A percentile compares a stretch with the other conserved stretches of the same genome.
Conservation (phyloP, 2,329 filamentous ascomycete species). For the Dothiorella sarmentorum region DNA sequence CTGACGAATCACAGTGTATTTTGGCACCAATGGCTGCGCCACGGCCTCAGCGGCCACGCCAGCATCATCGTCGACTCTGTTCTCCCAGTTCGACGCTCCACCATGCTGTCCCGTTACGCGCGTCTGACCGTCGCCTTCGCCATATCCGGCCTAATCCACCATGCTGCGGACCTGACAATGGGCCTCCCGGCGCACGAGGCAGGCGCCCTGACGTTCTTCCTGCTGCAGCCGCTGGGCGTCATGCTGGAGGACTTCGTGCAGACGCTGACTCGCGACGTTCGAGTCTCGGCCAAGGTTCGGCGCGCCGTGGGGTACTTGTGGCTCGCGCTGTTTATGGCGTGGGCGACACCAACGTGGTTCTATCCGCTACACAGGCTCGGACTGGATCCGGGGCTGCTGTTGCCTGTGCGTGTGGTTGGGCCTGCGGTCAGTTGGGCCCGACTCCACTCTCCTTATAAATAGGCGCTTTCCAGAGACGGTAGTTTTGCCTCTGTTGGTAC, state of each 20-base stretch:
- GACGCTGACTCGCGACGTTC: neutral
- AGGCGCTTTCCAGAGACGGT: too few species aligned
- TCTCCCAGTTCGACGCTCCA: constrained; percentile 16
- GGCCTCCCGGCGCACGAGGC: neutral
- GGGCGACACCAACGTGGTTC: neutral
- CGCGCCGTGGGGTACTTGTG: neutral
- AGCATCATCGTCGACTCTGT: neutral
- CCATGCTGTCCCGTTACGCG: constrained; percentile 14
- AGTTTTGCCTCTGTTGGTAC: too few species aligned
- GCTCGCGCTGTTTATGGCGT: neutral
- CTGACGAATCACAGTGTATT: too few species aligned
- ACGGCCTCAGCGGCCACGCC: neutral
- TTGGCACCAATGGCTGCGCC: neutral
- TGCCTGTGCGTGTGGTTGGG: neutral
- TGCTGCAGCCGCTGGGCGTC: neutral
- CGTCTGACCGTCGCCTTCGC: constrained; percentile 18
- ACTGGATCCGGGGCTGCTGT: neutral
- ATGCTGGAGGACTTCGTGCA: neutral
- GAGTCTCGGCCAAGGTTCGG: neutral
- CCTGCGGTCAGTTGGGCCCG: too few species aligned
- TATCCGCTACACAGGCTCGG: neutral
- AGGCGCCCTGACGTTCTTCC: neutral
- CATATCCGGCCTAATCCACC: constrained; percentile 21
- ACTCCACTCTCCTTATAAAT: too few species aligned
- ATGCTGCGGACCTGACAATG: neutral